phyloP scores from a whole-genome alignment of 495 filamentous ascomycete genomes.

The Podospora bellae-mahoneyi region DNA sequence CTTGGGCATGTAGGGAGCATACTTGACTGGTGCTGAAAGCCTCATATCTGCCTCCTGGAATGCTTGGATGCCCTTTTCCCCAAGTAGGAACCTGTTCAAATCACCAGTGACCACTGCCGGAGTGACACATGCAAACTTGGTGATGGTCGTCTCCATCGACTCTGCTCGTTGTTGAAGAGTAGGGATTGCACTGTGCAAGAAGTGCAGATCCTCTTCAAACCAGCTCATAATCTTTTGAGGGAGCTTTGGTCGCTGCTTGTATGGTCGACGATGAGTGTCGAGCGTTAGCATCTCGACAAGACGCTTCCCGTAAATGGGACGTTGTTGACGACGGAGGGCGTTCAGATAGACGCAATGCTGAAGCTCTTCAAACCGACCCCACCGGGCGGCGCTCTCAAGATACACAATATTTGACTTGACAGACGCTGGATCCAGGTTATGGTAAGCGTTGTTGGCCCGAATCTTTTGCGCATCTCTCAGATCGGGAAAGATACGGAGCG shows the following conservation, averaged over 20 bases:
- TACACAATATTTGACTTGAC: conserved; percentile 67
- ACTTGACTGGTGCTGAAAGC: conserved; percentile 44
- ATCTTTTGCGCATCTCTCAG: conserved; percentile 61
- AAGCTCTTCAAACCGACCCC: conserved; percentile 71
- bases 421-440: conserved; percentile 55
- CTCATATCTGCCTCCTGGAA: conserved; percentile 52
- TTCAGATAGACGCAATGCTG: conserved; percentile 79
- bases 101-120: conserved; percentile 81
- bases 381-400: conserved; percentile 67
- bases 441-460: conserved; percentile 57
- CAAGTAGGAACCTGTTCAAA: conserved; percentile 63
- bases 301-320: conserved; percentile 74
- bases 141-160: conserved; percentile 68
- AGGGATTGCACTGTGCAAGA: conserved; percentile 68
- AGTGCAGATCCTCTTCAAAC: conserved; percentile 66
- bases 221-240: conserved; percentile 61
- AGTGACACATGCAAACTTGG: conserved; percentile 86
- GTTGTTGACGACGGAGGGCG: conserved; percentile 71
- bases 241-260: conserved; percentile 51
- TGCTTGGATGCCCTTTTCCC: conserved; percentile 54
- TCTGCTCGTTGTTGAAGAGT: conserved; percentile 69
- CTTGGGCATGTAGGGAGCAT: conserved; percentile 49
- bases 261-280: conserved; percentile 52
- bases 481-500: conserved; percentile 57
- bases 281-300: conserved; percentile 69